Percentiles rank a stretch among this genome's conserved stretches.
Conservation (phyloP, 31 red algal species). For the Asparagopsis taxiformis region DNA sequence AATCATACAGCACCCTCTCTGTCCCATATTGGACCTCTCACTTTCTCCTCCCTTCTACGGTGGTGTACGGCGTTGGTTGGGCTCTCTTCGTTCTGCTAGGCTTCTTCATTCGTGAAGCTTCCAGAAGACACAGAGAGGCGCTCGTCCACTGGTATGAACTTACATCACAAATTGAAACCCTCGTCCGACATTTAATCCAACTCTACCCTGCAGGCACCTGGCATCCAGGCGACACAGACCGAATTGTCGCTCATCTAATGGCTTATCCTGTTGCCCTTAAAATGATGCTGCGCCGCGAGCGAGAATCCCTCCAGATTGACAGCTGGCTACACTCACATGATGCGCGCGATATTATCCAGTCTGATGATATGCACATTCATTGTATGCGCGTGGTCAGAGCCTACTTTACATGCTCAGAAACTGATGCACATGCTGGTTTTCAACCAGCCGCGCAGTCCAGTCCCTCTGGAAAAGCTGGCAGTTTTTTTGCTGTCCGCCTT, state of each 20-base stretch:
- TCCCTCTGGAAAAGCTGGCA: constrained; percentile 7
- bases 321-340: constrained; percentile 8
- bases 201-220: constrained; percentile 9
- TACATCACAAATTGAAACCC: neutral
- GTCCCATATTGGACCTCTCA: neutral
- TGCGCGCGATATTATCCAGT: constrained; percentile 2
- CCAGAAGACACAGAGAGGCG: neutral
- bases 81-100: constrained; percentile 2
- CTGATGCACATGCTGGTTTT: neutral
- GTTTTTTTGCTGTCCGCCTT: neutral
- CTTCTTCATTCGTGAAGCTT: neutral
- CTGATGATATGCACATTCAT: constrained; percentile 21
- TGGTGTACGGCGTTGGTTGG: constrained; percentile 9
- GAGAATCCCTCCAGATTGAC: neutral
- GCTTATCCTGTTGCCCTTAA: constrained; percentile 43
- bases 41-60: neutral
- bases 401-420: constrained; percentile 16
- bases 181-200: constrained; percentile 3
- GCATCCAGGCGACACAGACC: constrained; percentile 26
- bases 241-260: constrained; percentile 30
- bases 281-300: constrained; percentile 29
- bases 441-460: neutral
- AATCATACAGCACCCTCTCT: neutral
- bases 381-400: constrained; percentile 24
- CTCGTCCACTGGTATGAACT: neutral